These are phyloP conservation scores for Bimuria novae-zelandiae DNA, from an alignment of 2,329 filamentous ascomycete species.

Conservation along the genomic window DNA sequence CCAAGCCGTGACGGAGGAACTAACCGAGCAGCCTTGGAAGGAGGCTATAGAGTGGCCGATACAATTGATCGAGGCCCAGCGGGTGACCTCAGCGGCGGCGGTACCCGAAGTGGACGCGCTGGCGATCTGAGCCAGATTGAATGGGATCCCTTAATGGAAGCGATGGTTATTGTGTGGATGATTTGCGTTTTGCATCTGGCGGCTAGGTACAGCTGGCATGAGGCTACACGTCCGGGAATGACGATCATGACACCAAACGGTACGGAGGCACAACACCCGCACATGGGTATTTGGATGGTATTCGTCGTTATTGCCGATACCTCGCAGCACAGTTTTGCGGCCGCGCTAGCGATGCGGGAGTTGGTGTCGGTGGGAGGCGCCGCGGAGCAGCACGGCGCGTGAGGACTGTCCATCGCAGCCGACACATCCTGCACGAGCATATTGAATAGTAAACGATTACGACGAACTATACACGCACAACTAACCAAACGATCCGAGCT, in stretches of 20 bases:
- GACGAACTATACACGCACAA: too few relatives aligned
- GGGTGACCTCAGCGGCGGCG: background rate
- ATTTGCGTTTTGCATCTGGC: background rate
- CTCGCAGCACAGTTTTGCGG: background rate
- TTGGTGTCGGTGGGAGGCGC: background rate
- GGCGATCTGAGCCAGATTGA: background rate
- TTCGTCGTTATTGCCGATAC: conserved; percentile 1
- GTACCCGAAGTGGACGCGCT: background rate
- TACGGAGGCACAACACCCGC: background rate
- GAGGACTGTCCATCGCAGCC: too few relatives aligned
- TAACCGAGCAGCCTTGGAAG: conserved; percentile 32
- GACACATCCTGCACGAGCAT: background rate
- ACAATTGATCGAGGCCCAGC: conserved; percentile 20
- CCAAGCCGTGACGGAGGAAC: conserved; percentile 22
- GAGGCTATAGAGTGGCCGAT: conserved; percentile 33
- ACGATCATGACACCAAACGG: background rate
- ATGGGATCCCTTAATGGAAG: too few relatives aligned
- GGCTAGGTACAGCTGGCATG: background rate
- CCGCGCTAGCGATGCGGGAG: background rate
- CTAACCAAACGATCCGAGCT: too few relatives aligned
- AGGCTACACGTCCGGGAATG: background rate
- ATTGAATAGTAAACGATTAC: too few relatives aligned
- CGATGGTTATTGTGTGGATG: background rate
- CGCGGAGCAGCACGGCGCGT: background rate
- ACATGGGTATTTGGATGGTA: conserved; percentile 1